A percentile compares a stretch with the other conserved stretches of the same genome.
Evolutionary conservation across 2,329 filamentous ascomycete species (phyloP).

Genomic region (Ciborinia camelliae): DNA sequence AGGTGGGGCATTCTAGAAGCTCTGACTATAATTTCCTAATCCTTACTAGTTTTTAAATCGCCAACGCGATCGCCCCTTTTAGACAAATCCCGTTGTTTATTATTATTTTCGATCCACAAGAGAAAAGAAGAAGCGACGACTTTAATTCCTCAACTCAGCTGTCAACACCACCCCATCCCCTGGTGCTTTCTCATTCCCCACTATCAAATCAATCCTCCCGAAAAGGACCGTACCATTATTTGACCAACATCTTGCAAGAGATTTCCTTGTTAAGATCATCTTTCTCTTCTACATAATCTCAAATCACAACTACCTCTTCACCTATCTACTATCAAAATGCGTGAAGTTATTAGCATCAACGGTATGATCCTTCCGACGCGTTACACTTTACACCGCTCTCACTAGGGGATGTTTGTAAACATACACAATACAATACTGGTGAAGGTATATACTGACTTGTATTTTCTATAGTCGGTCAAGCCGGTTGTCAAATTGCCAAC

Average conservation of each 20-base stretch:
- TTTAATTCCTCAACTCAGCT: conserved; percentile 24
- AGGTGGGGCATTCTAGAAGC: conserved; percentile 10
- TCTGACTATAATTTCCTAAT: conserved; percentile 13
- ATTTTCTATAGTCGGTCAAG: conserved; percentile 81
- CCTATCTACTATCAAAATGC: conserved; percentile 62
- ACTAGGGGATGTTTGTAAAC: conserved; percentile 26
- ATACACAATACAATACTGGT: conserved; percentile 23
- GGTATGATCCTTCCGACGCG: conserved; percentile 57
- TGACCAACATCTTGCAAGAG: conserved; percentile 21
- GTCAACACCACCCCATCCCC: conserved; percentile 14
- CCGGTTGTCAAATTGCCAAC: conserved; percentile 99
- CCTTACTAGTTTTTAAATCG: not conserved
- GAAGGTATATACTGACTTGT: conserved; percentile 27
- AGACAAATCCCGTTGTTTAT: conserved; percentile 17
- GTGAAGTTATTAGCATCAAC: conserved; percentile 99
- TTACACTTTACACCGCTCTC: conserved; percentile 41
- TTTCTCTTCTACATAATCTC: conserved; percentile 14
- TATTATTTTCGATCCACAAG: conserved; percentile 5
- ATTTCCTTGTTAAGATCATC: conserved; percentile 20
- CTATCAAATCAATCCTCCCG: conserved; percentile 23
- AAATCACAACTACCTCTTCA: conserved; percentile 26
- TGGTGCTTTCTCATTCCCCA: conserved; percentile 25
- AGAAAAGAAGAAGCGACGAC: conserved; percentile 18
- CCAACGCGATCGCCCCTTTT: conserved; percentile 19
- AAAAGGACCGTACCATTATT: conserved; percentile 23